Evolutionary conservation across 2,329 filamentous ascomycete species (phyloP).

Genomic region (Nannizziopsis barbatae): DNA sequence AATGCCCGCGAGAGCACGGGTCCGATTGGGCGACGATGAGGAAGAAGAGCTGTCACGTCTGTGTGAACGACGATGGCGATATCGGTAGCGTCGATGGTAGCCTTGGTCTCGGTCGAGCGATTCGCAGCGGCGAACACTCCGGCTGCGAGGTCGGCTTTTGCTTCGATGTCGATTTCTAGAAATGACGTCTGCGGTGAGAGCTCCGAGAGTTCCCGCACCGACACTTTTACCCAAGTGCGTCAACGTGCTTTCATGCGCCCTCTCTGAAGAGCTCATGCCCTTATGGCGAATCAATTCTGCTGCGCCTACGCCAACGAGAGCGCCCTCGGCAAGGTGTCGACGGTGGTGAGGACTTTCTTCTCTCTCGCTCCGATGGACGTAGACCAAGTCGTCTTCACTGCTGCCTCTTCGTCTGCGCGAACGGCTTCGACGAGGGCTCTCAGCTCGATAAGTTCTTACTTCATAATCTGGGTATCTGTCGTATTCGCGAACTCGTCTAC

Average conservation of each 20-base stretch:
- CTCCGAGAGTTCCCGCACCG: constrained; percentile 51
- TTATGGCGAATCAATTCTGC: constrained; percentile 50
- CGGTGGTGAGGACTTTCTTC: constrained; percentile 39
- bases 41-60: constrained; percentile 23
- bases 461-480: constrained; percentile 36
- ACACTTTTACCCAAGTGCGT: constrained; percentile 42
- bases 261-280: constrained; percentile 38
- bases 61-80: constrained; percentile 15
- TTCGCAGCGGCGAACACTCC: constrained; percentile 34
- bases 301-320: constrained; percentile 49
- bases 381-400: constrained; percentile 52
- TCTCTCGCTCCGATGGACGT: constrained; percentile 43
- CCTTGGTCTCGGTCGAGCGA: constrained; percentile 33
- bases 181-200: constrained; percentile 47
- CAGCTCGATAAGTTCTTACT: constrained; percentile 35
- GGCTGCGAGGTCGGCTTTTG: constrained; percentile 16
- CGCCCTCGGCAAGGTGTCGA: constrained; percentile 52
- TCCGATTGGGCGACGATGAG: constrained; percentile 39
- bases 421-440: constrained; percentile 41
- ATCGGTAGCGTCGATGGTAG: constrained; percentile 26
- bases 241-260: constrained; percentile 42
- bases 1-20: constrained; percentile 43
- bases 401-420: constrained; percentile 39
- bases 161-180: constrained; percentile 41
- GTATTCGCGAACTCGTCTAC: constrained; percentile 43